A percentile compares a stretch with the other conserved stretches of the same genome.
Conservation (phyloP, 306 rosid genomes). For the Quercus alba region DNA sequence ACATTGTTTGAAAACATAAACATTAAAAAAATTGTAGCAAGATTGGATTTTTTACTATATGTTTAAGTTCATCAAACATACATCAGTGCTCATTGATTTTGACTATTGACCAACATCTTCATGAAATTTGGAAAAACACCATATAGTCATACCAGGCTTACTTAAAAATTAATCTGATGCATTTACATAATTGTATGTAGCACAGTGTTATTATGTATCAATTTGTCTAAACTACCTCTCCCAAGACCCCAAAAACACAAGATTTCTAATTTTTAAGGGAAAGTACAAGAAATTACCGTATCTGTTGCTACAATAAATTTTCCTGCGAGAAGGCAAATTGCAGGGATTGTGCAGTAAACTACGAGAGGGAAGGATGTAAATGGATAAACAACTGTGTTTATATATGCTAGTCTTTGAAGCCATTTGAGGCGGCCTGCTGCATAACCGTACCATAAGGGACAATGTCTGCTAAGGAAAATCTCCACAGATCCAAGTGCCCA, state of each 20-base stretch:
- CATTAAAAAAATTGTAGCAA: too few species aligned
- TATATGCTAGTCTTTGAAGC: conserved; percentile 88
- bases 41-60: too few species aligned
- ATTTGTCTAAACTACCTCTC: too few species aligned
- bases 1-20: too few species aligned
- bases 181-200: too few species aligned
- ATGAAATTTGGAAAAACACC: too few species aligned
- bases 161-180: too few species aligned
- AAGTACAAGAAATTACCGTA: conserved; percentile 51
- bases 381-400: conserved; percentile 95
- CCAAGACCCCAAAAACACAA: not conserved
- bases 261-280: not conserved
- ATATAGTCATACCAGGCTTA: too few species aligned
- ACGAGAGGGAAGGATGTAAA: conserved; percentile 92
- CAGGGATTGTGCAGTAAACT: conserved; percentile 94
- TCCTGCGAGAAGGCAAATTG: conserved; percentile 93
- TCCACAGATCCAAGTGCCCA: conserved; percentile 99
- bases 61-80: too few species aligned
- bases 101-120: too few species aligned
- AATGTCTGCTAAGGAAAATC: conserved; percentile 97
- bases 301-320: conserved; percentile 81
- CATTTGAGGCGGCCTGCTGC: conserved; percentile 91
- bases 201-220: too few species aligned
- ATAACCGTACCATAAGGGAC: conserved; percentile 98
- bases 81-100: too few species aligned